These are phyloP conservation scores for Tuber microsphaerosporum DNA, from an alignment of 495 filamentous ascomycete genomes.

Conservation along the genomic window DNA sequence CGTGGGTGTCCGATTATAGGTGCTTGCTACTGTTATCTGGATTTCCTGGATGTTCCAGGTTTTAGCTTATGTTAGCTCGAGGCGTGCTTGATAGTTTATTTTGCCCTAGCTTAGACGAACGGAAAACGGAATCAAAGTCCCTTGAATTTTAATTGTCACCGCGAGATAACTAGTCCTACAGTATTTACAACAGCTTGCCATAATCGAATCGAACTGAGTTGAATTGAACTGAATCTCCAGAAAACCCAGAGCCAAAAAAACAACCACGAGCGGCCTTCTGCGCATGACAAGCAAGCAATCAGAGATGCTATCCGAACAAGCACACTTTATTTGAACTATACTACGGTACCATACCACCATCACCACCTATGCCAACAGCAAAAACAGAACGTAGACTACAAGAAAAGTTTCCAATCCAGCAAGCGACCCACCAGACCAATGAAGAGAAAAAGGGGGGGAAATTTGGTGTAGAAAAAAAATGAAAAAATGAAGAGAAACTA, in stretches of 20 bases:
- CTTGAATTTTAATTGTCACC: background rate
- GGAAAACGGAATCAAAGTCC: background rate
- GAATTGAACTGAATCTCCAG: background rate
- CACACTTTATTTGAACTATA: constrained; percentile 1
- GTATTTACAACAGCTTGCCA: background rate
- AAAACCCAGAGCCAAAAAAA: background rate
- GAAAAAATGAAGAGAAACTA: background rate
- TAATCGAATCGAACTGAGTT: background rate
- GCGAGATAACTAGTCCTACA: background rate
- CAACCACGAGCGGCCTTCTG: background rate
- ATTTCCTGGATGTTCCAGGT: background rate
- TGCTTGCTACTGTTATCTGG: background rate
- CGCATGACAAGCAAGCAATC: background rate
- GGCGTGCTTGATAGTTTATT: background rate
- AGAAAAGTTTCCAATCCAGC: background rate
- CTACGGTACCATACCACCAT: background rate
- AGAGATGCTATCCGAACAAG: background rate
- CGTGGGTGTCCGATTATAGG: background rate
- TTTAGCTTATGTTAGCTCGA: background rate
- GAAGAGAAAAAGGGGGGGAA: background rate
- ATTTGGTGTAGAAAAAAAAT: background rate
- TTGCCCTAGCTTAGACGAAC: background rate
- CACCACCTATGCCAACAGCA: background rate
- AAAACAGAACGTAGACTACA: background rate
- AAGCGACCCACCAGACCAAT: background rate